A percentile compares a stretch with the other conserved stretches of the same genome.
Evolutionary conservation across 116 monocot species (phyloP).

Genomic region (Phalaenopsis hybrid): DNA sequence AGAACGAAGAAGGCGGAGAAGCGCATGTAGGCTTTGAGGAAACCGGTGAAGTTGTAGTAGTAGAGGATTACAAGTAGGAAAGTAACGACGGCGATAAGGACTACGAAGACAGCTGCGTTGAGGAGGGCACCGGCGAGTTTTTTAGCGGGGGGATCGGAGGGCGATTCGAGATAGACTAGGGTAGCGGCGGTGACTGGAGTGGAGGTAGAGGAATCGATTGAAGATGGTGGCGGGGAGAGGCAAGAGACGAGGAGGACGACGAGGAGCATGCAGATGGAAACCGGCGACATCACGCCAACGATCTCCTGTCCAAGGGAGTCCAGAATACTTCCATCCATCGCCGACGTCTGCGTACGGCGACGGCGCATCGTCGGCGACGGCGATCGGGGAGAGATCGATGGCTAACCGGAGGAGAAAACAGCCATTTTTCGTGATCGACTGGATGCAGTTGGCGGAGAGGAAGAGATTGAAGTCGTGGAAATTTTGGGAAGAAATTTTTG

Average conservation of each 20-base stretch:
- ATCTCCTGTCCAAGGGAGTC: slow-evolving; percentile 69
- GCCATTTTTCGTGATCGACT: neutral
- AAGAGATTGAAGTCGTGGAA: neutral
- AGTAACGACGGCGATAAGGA: slow-evolving; percentile 56
- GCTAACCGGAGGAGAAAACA: neutral
- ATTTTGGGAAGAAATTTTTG: no score
- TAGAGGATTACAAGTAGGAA: slow-evolving; percentile 80
- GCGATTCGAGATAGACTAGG: slow-evolving; percentile 71
- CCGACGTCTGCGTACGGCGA: neutral
- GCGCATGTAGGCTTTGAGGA: slow-evolving; percentile 77
- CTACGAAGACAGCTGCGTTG: slow-evolving; percentile 73
- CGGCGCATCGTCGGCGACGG: neutral
- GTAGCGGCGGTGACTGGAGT: slow-evolving; percentile 61
- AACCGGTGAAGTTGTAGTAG: slow-evolving; percentile 78
- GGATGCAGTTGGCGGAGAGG: neutral
- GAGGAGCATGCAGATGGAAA: slow-evolving; percentile 88
- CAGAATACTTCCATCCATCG: slow-evolving; percentile 29
- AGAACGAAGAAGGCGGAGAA: slow-evolving; percentile 94
- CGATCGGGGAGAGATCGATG: neutral
- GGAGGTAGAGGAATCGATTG: slow-evolving; percentile 15
- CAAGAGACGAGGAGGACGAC: slow-evolving; percentile 83
- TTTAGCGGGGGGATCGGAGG: slow-evolving; percentile 53
- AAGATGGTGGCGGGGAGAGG: slow-evolving; percentile 31
- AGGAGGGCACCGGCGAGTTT: slow-evolving; percentile 75
- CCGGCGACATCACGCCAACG: slow-evolving; percentile 85